Evolutionary conservation across 306 rosid species (phyloP).

Genomic region (Medicago ruthenica): DNA sequence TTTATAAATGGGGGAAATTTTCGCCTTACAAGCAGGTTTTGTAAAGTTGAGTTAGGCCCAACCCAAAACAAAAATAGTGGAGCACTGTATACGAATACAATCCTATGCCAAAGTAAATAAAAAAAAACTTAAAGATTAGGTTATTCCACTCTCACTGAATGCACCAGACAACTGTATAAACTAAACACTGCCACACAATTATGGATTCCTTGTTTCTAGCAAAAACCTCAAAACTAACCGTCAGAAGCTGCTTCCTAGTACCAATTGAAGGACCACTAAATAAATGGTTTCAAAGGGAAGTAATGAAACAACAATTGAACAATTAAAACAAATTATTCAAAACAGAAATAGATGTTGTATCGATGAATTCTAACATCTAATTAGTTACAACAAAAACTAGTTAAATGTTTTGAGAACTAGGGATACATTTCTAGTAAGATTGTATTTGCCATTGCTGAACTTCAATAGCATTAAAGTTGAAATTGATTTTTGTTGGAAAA

Average conservation of each 20-base stretch:
- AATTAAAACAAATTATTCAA: conserved; percentile 10
- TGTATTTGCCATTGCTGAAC: not conserved
- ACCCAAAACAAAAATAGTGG: not conserved
- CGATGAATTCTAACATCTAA: not conserved
- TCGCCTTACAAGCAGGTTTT: no score
- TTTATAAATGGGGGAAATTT: no score
- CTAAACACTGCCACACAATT: conserved; percentile 13
- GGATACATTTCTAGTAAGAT: not conserved
- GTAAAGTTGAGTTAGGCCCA: no score
- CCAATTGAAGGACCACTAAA: not conserved
- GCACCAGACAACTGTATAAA: conserved; percentile 16
- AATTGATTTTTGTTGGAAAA: no score
- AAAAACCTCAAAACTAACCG: conserved; percentile 30
- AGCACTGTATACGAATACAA: conserved; percentile 2
- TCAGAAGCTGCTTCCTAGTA: conserved; percentile 23
- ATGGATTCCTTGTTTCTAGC: conserved; percentile 35
- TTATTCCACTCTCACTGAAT: conserved; percentile 15
- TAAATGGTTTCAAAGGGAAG: conserved; percentile 20
- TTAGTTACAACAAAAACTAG: not conserved
- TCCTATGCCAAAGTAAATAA: conserved; percentile 20
- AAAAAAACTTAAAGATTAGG: conserved; percentile 19
- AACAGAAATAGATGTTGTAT: conserved; percentile 11
- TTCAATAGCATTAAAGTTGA: no score
- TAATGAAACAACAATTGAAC: not conserved
- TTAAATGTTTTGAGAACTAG: not conserved